phyloP scores from a whole-genome alignment of 2,329 filamentous ascomycete species.

The Tolypocladium tropicale region DNA sequence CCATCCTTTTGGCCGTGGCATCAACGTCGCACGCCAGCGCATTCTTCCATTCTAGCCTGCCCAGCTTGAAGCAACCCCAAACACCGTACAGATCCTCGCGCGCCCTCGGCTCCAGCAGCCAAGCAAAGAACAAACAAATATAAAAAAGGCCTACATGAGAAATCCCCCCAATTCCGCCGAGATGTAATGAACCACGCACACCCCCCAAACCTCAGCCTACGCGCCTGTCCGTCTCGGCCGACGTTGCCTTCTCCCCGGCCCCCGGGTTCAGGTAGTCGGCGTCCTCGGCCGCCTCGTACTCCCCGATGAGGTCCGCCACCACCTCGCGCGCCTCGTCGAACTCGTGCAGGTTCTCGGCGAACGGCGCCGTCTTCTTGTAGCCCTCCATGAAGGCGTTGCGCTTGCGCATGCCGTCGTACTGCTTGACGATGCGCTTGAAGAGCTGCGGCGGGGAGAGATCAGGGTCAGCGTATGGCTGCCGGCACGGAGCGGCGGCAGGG shows the following conservation, averaged over 20 bases:
- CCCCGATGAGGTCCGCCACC: slow-evolving; percentile 78
- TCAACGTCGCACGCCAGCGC: neutral
- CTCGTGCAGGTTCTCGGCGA: slow-evolving; percentile 82
- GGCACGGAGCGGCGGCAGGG: too few relatives aligned
- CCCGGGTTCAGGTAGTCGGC: slow-evolving; percentile 81
- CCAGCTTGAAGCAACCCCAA: neutral
- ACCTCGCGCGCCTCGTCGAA: slow-evolving; percentile 93
- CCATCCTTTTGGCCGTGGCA: neutral
- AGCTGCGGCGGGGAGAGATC: slow-evolving; percentile 47
- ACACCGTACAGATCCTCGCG: neutral
- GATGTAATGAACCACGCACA: too few relatives aligned
- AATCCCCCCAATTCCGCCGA: neutral
- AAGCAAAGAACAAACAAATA: neutral
- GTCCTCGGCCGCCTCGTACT: slow-evolving; percentile 93
- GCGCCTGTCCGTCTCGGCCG: slow-evolving; percentile 43
- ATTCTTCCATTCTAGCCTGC: neutral
- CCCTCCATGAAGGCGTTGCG: slow-evolving; percentile 93
- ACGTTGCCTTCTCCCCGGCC: slow-evolving; percentile 39
- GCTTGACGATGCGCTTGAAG: slow-evolving; percentile 85
- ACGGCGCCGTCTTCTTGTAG: slow-evolving; percentile 93
- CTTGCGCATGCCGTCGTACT: slow-evolving; percentile 91
- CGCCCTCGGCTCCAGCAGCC: neutral
- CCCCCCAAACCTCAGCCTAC: slow-evolving; percentile 28
- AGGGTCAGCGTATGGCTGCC: too few relatives aligned
- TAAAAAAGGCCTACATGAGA: neutral